A percentile compares a stretch with the other conserved stretches of the same genome.
Conservation (phyloP, 164 flowering plant species). For the Aristolochia californica region DNA sequence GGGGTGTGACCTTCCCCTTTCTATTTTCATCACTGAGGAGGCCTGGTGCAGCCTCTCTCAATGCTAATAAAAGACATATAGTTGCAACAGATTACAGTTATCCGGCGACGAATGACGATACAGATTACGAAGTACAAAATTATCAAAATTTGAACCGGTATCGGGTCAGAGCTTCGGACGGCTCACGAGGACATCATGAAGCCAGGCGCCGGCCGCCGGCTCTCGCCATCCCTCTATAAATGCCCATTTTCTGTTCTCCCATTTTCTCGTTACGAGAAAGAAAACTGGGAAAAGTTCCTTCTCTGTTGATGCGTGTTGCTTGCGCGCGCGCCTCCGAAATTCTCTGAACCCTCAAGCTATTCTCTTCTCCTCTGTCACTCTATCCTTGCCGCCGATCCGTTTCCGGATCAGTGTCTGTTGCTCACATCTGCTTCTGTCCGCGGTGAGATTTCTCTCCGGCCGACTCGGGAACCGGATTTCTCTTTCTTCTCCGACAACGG, state of each 20-base stretch:
- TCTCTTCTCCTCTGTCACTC: background rate
- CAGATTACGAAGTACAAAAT: too few relatives aligned
- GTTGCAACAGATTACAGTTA: too few relatives aligned
- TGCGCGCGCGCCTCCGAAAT: background rate
- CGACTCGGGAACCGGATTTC: background rate
- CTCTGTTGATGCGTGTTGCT: constrained; percentile 2
- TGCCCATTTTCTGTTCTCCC: background rate
- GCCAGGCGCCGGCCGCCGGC: background rate
- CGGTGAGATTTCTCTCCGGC: too few relatives aligned
- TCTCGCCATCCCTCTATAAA: background rate
- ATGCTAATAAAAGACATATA: too few relatives aligned
- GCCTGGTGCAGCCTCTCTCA: too few relatives aligned
- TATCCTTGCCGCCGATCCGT: background rate
- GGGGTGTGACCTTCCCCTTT: too few relatives aligned
- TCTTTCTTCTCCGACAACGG: background rate
- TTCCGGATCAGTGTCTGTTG: background rate
- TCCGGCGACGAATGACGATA: too few relatives aligned
- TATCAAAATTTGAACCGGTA: background rate
- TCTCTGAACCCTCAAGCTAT: background rate
- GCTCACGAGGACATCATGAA: constrained; percentile 4
- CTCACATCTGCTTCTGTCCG: background rate
- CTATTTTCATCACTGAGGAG: too few relatives aligned
- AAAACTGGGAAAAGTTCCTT: background rate
- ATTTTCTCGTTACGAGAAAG: too few relatives aligned
- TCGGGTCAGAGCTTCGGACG: background rate